These are phyloP conservation scores for Singerocomus inundabilis DNA, from an alignment of 1,284 basidiomycete genomes.

Conservation along the genomic window DNA sequence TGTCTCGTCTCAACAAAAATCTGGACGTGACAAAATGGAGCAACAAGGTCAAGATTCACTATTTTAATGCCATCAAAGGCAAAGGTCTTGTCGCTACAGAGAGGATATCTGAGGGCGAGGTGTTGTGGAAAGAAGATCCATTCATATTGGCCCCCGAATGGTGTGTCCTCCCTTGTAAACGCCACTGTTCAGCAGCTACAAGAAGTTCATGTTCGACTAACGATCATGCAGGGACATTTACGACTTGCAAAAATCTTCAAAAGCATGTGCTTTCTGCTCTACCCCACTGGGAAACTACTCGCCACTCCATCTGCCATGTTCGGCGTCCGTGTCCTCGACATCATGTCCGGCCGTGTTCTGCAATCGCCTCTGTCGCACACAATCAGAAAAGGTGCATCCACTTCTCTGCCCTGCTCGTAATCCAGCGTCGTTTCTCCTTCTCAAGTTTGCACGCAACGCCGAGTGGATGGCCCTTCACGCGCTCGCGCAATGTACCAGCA, in stretches of 20 bases:
- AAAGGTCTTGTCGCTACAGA: constrained; percentile 80
- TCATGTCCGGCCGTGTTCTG: constrained; percentile 73
- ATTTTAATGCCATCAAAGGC: constrained; percentile 73
- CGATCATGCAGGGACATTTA: constrained; percentile 59
- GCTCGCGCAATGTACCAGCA: constrained; percentile 62
- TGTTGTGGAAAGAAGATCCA: constrained; percentile 82
- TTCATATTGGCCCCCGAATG: constrained; percentile 71
- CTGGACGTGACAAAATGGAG: constrained; percentile 65
- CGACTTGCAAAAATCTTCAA: constrained; percentile 55
- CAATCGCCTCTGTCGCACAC: constrained; percentile 69
- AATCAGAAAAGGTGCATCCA: constrained; percentile 62
- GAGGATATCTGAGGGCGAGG: constrained; percentile 66
- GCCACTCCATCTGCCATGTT: constrained; percentile 50
- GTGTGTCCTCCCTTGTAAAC: constrained; percentile 37
- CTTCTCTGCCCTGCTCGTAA: constrained; percentile 77
- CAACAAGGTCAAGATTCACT: constrained; percentile 61
- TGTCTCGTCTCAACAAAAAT: constrained; percentile 64
- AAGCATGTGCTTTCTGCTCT: constrained; percentile 66
- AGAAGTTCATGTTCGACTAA: background rate
- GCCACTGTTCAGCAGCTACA: background rate
- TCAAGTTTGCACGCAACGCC: constrained; percentile 56
- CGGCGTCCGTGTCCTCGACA: constrained; percentile 40
- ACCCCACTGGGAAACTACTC: constrained; percentile 53
- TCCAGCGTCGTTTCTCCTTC: constrained; percentile 58
- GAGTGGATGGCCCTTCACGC: constrained; percentile 79